Evolutionary conservation across 148 eudicot species (phyloP), one percentile per base, ranked within the genome.

Genomic region (Fallopia convolvulus): DNA sequence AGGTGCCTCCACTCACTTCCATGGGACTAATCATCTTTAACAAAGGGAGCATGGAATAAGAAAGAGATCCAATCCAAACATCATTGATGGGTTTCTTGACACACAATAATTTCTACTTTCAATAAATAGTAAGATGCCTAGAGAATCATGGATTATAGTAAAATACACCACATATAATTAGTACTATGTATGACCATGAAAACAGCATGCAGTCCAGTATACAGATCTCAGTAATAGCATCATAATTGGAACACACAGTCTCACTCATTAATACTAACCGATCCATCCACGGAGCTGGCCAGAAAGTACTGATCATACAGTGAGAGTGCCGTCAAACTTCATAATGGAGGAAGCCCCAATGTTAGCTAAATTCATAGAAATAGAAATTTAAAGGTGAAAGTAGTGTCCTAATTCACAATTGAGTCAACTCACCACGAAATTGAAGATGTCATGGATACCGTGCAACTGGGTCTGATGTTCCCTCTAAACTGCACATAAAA

Each of bases 251-350:
- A 68, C 15, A 4, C 44, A 68, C 4, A 65, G 40, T 39, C 72
- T 68, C 46, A 68, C 46, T 17, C 32, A 21, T 33, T 46, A 39
- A 36, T 21, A 86, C 91, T 86, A 44, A 87, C 92, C 78, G 82
- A 84, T 83, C 92, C 93, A 84, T 90, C 93, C 91, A 90, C 86
- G 74, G 93, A 88, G 86, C 93, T 90, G 21, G 88, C 89, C 80
- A 88, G 40, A 70, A 88, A 90, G 79, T 86, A 88, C 77, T 82
- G 90, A 72, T 87, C 89, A 79, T 83, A 80, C 75, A 80, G 76
- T 79, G 80, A 84, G 76, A 90, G 91, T 18, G 88, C 81, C 74
- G 73, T 77, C 88, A 88, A 85, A 81, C 93, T 90, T 56, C 88
- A 82, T 33, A 79, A 15, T 20, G 44, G 52, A 79, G 60, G 15